Evolutionary conservation across 1,284 basidiomycete species (phyloP).

Genomic region (Apiotrichum montevideense): DNA sequence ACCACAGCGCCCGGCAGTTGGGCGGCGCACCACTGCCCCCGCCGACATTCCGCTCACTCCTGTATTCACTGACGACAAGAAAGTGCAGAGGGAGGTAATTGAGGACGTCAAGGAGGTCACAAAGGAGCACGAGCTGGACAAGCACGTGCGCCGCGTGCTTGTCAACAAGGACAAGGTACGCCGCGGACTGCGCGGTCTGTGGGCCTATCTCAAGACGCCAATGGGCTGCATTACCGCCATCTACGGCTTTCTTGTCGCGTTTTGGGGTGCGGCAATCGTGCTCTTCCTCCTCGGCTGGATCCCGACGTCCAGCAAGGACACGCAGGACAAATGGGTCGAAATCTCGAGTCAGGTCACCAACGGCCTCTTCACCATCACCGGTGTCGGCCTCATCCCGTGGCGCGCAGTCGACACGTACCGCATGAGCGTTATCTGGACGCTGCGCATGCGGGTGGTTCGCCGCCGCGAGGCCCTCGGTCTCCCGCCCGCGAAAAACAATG

Average conservation of each 20-base stretch:
- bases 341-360: slow-evolving; percentile 66
- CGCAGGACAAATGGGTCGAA: slow-evolving; percentile 51
- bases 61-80: background rate
- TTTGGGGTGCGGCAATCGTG: slow-evolving; percentile 81
- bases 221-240: slow-evolving; percentile 64
- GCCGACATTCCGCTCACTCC: background rate
- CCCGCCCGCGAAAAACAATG: slow-evolving; percentile 61
- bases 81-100: background rate
- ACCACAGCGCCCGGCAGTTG: background rate
- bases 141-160: slow-evolving; percentile 72
- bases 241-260: slow-evolving; percentile 70
- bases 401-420: slow-evolving; percentile 71
- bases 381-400: slow-evolving; percentile 59
- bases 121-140: slow-evolving; percentile 32
- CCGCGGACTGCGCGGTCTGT: slow-evolving; percentile 63
- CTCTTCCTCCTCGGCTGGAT: slow-evolving; percentile 57
- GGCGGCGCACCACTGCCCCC: background rate
- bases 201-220: slow-evolving; percentile 74
- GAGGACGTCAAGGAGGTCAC: slow-evolving; percentile 3
- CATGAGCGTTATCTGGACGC: slow-evolving; percentile 66
- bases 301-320: slow-evolving; percentile 30
- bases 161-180: slow-evolving; percentile 59
- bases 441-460: slow-evolving; percentile 56
- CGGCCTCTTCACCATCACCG: slow-evolving; percentile 73
- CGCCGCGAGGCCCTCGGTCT: slow-evolving; percentile 59